Evolutionary conservation across 2,329 filamentous ascomycete species (phyloP), one percentile per base, ranked within the genome.

Genomic region (Aulographum hederae): DNA sequence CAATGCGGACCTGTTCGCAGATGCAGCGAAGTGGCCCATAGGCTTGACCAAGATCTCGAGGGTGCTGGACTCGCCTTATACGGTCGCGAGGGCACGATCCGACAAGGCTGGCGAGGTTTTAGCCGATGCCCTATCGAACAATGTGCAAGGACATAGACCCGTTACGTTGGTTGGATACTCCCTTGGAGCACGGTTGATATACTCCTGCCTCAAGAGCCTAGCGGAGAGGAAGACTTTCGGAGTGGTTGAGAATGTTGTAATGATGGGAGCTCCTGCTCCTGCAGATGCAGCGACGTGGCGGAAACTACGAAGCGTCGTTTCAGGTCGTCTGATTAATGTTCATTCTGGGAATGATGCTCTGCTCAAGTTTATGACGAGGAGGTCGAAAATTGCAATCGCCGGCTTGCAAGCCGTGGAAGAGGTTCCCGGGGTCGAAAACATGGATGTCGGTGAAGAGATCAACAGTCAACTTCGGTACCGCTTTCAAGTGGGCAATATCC

Each of bases 381-480:
- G 28, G 2, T 18, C 20, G 10, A 36, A 21, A 18, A 18, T 30
- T 23, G 28, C 32, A 20, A 20, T 35, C 5, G 35, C 35, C 4
- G 35, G 35, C 14, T 17, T 37, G 3, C 15, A 36, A 26, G 23
- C 19, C 12, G 30, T 37, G 15, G 15, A 14, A 32, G 63, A 65
- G 23, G 59, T 76, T 4, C 18, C 26, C 10, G 33, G 29, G 3
- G 33, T 63, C 4, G 76, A 82, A 48, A 82, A 78, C 41, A 57
- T 78, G 32, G 62, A 79, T 39, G 67, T 73, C 17, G 74, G 67
- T 37, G 63, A 72, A 33, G 61, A 73, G 39, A 65, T 80, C 32
- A 69, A 60, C 39, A 74, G 73, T 12, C 79, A 86, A 52, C 51
- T 79, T 36, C 63, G 71, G 41, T 85, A 85, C 47, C 68, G 74